These are phyloP conservation scores for Starmera dryadoides DNA, from an alignment of 805 yeast species.

Conservation along the genomic window DNA sequence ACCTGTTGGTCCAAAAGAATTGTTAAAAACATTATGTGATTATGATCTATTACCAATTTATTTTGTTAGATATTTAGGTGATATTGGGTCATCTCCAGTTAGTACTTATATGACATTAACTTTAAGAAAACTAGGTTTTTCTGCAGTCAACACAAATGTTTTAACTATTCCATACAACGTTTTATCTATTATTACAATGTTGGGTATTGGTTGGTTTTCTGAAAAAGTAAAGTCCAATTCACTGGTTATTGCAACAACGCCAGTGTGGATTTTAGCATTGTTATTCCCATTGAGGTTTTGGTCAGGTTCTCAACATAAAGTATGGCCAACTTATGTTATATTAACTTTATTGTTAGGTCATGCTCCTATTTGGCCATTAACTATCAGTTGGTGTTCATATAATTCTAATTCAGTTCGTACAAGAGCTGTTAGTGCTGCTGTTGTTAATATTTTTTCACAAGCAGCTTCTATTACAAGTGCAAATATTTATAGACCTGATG, in stretches of 20 bases:
- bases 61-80: constrained; percentile 35
- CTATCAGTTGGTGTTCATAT: constrained; percentile 54
- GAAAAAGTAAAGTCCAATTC: constrained; percentile 28
- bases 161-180: constrained; percentile 44
- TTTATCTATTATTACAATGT: constrained; percentile 28
- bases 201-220: constrained; percentile 28
- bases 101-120: constrained; percentile 40
- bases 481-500: constrained; percentile 50
- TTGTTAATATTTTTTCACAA: constrained; percentile 61
- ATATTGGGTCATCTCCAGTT: constrained; percentile 31
- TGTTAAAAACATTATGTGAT: constrained; percentile 36
- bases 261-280: constrained; percentile 31
- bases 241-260: constrained; percentile 19
- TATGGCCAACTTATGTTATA: constrained; percentile 36
- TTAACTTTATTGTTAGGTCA: constrained; percentile 30
- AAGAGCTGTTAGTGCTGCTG: constrained; percentile 57
- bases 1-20: constrained; percentile 34
- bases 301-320: constrained; percentile 30
- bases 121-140: constrained; percentile 42
- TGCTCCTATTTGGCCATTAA: constrained; percentile 46
- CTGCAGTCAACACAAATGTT: constrained; percentile 43
- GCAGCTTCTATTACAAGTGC: constrained; percentile 46
- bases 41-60: constrained; percentile 52
- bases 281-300: constrained; percentile 29
- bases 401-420: constrained; percentile 58